Percentiles rank a stretch among this genome's conserved stretches.
phyloP scores from a whole-genome alignment of 805 yeast species.

The Hanseniaspora hatyaiensis region DNA sequence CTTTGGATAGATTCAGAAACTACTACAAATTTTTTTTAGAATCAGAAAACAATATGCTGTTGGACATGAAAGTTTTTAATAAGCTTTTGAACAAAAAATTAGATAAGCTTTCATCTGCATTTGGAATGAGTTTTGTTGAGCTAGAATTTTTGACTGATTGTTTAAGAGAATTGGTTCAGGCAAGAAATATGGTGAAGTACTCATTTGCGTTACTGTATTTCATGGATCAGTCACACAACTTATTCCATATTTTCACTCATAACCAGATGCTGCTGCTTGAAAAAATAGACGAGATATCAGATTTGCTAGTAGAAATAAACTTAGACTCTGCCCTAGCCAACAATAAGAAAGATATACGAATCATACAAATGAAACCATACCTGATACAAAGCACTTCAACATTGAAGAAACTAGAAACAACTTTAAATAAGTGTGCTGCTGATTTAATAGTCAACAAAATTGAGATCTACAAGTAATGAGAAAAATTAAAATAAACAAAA shows the following conservation, averaged over 20 bases:
- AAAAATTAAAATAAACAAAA: not conserved
- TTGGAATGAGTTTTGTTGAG: slow-evolving; percentile 72
- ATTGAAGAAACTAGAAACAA: not conserved
- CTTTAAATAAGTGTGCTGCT: slow-evolving; percentile 1
- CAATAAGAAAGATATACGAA: slow-evolving; percentile 24
- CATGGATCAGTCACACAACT: slow-evolving; percentile 40
- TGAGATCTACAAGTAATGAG: slow-evolving; percentile 5
- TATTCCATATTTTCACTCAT: slow-evolving; percentile 54
- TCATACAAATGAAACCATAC: slow-evolving; percentile 7
- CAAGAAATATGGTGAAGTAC: slow-evolving; percentile 79
- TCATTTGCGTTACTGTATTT: slow-evolving; percentile 73
- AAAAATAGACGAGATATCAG: slow-evolving; percentile 60
- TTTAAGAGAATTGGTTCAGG: slow-evolving; percentile 48
- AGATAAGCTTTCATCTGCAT: slow-evolving; percentile 49
- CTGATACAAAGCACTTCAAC: slow-evolving; percentile 4
- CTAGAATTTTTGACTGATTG: slow-evolving; percentile 73
- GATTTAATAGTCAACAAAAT: slow-evolving; percentile 7
- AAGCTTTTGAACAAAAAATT: slow-evolving; percentile 49
- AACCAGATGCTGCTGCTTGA: slow-evolving; percentile 53
- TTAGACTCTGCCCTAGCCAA: slow-evolving; percentile 29
- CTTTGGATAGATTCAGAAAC: slow-evolving; percentile 57
- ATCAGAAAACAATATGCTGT: slow-evolving; percentile 64
- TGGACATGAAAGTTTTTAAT: slow-evolving; percentile 55
- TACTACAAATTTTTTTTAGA: slow-evolving; percentile 62
- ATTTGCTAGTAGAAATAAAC: slow-evolving; percentile 39